Percentiles rank a stretch among this genome's conserved stretches.
These are phyloP conservation scores for Saturnispora halmiae DNA, from an alignment of 805 yeast species.

Conservation along the genomic window DNA sequence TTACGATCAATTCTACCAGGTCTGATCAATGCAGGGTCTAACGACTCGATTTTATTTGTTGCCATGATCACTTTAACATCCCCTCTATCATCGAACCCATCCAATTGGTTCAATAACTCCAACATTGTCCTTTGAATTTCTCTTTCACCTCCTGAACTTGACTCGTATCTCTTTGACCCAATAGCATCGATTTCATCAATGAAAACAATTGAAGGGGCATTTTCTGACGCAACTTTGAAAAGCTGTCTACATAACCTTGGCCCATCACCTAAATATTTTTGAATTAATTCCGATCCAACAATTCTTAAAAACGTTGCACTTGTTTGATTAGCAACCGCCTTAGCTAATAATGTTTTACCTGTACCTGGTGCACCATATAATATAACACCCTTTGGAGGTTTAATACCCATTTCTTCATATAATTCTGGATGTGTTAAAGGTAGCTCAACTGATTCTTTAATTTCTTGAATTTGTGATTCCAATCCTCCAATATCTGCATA, in stretches of 20 bases:
- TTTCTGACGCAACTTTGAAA: conserved; percentile 92
- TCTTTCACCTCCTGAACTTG: conserved; percentile 88
- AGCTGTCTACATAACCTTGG: conserved; percentile 90
- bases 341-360: conserved; percentile 90
- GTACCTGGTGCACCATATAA: conserved; percentile 98
- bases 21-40: conserved; percentile 93
- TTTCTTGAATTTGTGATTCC: conserved; percentile 93
- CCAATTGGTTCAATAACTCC: conserved; percentile 89
- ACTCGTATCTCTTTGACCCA: conserved; percentile 96
- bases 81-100: conserved; percentile 95
- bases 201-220: conserved; percentile 97
- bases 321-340: conserved; percentile 97
- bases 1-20: conserved; percentile 97
- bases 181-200: conserved; percentile 98
- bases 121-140: conserved; percentile 97
- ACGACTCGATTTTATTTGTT: conserved; percentile 84
- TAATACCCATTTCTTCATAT: conserved; percentile 97
- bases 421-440: conserved; percentile 95
- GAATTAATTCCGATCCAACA: conserved; percentile 95
- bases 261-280: conserved; percentile 95
- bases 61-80: conserved; percentile 98
- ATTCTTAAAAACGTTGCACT: conserved; percentile 92
- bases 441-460: conserved; percentile 92
- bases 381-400: conserved; percentile 97
- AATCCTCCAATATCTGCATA: conserved; percentile 97